These are phyloP conservation scores for Stachybotrys elegans DNA, from an alignment of 2,329 filamentous ascomycete species.

Conservation along the genomic window DNA sequence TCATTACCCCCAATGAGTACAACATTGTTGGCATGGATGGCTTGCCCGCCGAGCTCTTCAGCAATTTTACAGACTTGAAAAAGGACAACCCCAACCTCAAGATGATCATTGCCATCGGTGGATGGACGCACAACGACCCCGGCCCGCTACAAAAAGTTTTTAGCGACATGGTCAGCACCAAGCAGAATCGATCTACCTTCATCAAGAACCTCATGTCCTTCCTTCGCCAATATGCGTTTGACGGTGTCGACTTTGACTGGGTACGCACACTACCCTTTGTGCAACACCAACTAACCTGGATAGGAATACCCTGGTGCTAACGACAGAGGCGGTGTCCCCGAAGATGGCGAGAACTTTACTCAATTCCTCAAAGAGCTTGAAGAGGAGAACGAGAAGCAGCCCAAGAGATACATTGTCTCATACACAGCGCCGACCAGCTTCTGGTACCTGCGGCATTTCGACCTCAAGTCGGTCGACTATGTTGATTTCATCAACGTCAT, in stretches of 20 bases:
- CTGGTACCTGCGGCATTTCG: conserved; percentile 24
- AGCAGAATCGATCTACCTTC: conserved; percentile 24
- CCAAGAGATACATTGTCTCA: conserved; percentile 10
- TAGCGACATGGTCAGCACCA: conserved; percentile 13
- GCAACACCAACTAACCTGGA: no score
- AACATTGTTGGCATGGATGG: conserved; percentile 22
- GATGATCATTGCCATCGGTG: conserved; percentile 31
- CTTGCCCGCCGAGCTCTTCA: conserved; percentile 8
- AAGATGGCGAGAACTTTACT: conserved; percentile 16
- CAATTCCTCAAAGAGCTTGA: conserved; percentile 15
- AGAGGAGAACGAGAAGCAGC: neutral
- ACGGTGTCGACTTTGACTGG: conserved; percentile 22
- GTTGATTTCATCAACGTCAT: conserved; percentile 37
- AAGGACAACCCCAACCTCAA: conserved; percentile 18
- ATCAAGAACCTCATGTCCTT: conserved; percentile 24
- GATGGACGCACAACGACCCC: conserved; percentile 30
- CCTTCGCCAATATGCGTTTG: conserved; percentile 15
- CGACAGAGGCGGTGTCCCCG: conserved; percentile 14
- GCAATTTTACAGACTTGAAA: conserved; percentile 25
- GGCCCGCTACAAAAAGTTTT: conserved; percentile 17
- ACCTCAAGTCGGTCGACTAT: conserved; percentile 12
- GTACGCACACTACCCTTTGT: neutral
- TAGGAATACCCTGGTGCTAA: conserved; percentile 17
- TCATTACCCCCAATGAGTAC: conserved; percentile 21
- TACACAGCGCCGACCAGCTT: conserved; percentile 19